Evolutionary conservation across 306 rosid genomes (phyloP).

Genomic region (Inga leiocalycina): DNA sequence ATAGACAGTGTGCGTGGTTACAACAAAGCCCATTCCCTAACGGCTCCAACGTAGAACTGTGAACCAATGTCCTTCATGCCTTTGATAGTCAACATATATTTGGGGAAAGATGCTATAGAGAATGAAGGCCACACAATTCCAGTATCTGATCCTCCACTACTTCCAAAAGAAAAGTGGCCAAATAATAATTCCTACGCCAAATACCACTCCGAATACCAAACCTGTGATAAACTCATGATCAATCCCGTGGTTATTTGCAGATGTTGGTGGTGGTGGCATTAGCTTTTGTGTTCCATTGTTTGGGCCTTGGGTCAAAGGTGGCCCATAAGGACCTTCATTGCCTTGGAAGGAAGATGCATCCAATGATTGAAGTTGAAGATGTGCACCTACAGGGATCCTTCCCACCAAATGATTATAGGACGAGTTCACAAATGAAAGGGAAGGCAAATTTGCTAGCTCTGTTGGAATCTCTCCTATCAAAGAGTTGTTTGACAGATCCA

Average conservation of each 20-base stretch:
- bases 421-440: conserved; percentile 38
- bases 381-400: conserved; percentile 25
- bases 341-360: background rate
- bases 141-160: too few species aligned
- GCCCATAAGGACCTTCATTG: conserved; percentile 29
- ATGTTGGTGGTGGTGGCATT: background rate
- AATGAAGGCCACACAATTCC: too few species aligned
- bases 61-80: too few species aligned
- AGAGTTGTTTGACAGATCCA: conserved; percentile 47
- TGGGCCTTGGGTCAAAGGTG: conserved; percentile 12
- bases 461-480: conserved; percentile 36
- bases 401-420: conserved; percentile 38
- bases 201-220: too few species aligned
- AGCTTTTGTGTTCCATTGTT: background rate
- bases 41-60: too few species aligned
- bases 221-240: too few species aligned
- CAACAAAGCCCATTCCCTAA: too few species aligned
- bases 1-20: too few species aligned
- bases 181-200: too few species aligned
- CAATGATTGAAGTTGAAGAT: conserved; percentile 39
- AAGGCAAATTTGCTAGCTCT: conserved; percentile 21
- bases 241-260: background rate
- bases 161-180: too few species aligned
- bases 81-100: too few species aligned
- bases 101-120: too few species aligned